phyloP scores from a whole-genome alignment of 805 yeast species.

The Candida qinlingensis region DNA sequence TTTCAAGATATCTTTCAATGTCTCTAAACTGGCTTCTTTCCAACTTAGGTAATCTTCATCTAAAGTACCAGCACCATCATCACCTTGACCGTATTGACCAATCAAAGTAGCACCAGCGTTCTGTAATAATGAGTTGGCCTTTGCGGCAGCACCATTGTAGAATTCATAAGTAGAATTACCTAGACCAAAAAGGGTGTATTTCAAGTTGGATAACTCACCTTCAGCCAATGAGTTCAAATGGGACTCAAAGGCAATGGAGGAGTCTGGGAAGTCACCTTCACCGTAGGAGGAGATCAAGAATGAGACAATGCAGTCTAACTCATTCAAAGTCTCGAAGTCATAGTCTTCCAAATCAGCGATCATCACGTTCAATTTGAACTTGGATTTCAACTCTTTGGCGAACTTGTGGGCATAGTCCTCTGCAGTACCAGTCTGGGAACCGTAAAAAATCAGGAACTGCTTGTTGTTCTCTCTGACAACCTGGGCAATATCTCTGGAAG shows the following conservation, averaged over 20 bases:
- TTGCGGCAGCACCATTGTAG: conserved; percentile 77
- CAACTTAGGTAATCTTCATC: conserved; percentile 93
- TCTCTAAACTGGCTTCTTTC: conserved; percentile 75
- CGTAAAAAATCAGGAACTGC: conserved; percentile 76
- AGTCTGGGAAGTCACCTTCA: conserved; percentile 98
- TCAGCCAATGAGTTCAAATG: conserved; percentile 52
- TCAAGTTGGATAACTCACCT: conserved; percentile 50
- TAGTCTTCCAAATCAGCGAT: conserved; percentile 85
- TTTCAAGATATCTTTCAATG: conserved; percentile 55
- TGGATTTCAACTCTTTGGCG: conserved; percentile 79
- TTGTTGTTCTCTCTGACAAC: conserved; percentile 58
- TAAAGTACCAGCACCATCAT: conserved; percentile 90
- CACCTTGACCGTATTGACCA: conserved; percentile 86
- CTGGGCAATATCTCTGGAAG: conserved; percentile 53
- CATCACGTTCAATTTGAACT: conserved; percentile 78
- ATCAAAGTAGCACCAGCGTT: conserved; percentile 68
- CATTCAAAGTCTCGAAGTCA: conserved; percentile 73
- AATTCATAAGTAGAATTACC: conserved; percentile 95
- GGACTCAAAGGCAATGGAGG: conserved; percentile 76
- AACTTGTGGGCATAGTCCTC: conserved; percentile 93
- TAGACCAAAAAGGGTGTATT: conserved; percentile 78
- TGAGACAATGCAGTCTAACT: conserved; percentile 57
- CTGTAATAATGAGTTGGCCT: conserved; percentile 43
- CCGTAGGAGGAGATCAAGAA: conserved; percentile 92
- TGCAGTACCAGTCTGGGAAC: conserved; percentile 98